Evolutionary conservation across 2,329 filamentous ascomycete genomes (phyloP).

Genomic region (Aspergillus sp.): DNA sequence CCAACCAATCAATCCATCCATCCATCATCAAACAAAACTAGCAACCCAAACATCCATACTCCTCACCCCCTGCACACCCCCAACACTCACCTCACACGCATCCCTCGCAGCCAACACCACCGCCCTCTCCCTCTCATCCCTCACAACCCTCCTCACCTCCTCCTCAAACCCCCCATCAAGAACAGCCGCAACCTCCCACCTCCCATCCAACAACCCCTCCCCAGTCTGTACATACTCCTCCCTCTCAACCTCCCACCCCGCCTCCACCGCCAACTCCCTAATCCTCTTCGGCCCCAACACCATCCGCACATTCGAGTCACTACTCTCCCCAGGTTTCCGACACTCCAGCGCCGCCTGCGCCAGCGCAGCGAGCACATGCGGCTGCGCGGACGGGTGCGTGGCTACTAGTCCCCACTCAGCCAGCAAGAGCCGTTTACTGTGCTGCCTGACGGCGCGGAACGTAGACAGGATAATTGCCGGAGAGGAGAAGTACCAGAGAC

Average conservation of each 20-base stretch:
- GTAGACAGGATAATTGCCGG: constrained; percentile 38
- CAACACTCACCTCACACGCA: constrained; percentile 21
- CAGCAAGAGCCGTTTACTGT: constrained; percentile 38
- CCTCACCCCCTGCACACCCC: constrained; percentile 14
- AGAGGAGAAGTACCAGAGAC: constrained; percentile 57
- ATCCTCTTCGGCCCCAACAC: constrained; percentile 48
- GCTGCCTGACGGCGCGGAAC: constrained; percentile 39
- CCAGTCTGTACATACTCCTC: constrained; percentile 33
- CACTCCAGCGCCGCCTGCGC: constrained; percentile 47
- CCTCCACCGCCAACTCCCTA: constrained; percentile 31
- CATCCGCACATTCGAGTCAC: constrained; percentile 52
- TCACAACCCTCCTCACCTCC: constrained; percentile 10
- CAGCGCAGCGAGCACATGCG: constrained; percentile 56
- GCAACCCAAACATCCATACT: constrained; percentile 24
- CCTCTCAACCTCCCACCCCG: background rate
- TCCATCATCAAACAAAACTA: constrained; percentile 8
- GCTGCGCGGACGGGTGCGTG: constrained; percentile 42
- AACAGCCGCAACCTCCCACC: constrained; percentile 47
- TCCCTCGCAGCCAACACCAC: constrained; percentile 17
- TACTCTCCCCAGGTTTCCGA: constrained; percentile 19
- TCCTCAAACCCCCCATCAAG: constrained; percentile 15
- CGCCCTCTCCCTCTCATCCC: constrained; percentile 17
- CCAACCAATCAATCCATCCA: no score
- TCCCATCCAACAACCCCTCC: constrained; percentile 48
- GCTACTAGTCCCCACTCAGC: constrained; percentile 52